Conservation (phyloP, 225 moss, liverwort and hornwort genomes). For the Rhytidiadelphus loreus region DNA sequence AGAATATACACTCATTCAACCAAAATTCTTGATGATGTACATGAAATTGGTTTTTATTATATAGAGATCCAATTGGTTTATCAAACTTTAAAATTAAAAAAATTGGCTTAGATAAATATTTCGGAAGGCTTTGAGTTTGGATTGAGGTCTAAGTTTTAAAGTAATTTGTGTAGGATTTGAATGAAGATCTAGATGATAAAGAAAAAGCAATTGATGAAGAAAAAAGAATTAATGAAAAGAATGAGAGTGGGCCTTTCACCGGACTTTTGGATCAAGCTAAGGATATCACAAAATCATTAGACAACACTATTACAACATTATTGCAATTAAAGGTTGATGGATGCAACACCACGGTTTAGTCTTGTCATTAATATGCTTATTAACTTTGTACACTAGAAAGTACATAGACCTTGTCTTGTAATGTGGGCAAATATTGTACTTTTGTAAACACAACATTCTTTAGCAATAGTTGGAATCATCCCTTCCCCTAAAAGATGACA, state of each 20-base stretch:
- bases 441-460: background rate
- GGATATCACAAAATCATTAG: background rate
- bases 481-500: background rate
- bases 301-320: background rate
- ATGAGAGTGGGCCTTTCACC: background rate
- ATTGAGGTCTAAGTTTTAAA: background rate
- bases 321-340: background rate
- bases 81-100: background rate
- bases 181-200: background rate
- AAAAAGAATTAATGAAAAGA: background rate
- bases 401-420: background rate
- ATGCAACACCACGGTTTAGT: background rate
- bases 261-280: background rate
- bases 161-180: background rate
- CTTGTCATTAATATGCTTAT: background rate
- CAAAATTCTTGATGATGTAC: background rate
- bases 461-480: accelerated
- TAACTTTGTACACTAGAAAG: background rate
- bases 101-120: background rate
- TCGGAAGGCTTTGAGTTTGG: background rate
- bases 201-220: background rate
- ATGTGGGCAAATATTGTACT: background rate
- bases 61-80: background rate
- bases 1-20: background rate
- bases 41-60: background rate